Conservation (phyloP, 164 flowering plant genomes). For the Aristolochia californica region DNA sequence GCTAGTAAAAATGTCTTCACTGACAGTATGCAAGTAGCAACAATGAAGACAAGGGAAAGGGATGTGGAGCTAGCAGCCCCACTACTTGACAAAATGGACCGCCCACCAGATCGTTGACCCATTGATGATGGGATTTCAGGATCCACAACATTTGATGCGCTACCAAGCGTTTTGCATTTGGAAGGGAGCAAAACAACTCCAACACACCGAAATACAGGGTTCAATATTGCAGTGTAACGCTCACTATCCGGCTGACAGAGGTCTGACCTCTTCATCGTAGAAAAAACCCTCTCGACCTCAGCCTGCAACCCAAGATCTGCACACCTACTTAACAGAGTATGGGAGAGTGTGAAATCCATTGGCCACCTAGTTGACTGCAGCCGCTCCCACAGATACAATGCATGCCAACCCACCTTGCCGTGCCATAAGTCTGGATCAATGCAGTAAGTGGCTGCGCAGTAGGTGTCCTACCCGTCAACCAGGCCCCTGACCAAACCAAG, state of each 20-base stretch:
- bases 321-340: slow-evolving; percentile 89
- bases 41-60: slow-evolving; percentile 57
- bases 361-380: slow-evolving; percentile 75
- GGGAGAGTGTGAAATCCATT: slow-evolving; percentile 69
- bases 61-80: slow-evolving; percentile 63
- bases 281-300: slow-evolving; percentile 80
- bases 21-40: slow-evolving; percentile 63
- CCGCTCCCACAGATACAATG: slow-evolving; percentile 66
- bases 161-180: slow-evolving; percentile 56
- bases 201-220: slow-evolving; percentile 45
- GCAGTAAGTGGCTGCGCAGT: slow-evolving; percentile 72
- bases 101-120: slow-evolving; percentile 72
- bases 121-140: slow-evolving; percentile 52
- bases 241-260: slow-evolving; percentile 66
- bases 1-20: slow-evolving; percentile 67
- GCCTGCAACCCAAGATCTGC: slow-evolving; percentile 86
- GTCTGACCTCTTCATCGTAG: slow-evolving; percentile 56
- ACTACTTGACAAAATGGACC: slow-evolving; percentile 60
- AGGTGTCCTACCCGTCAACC: slow-evolving; percentile 66
- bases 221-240: slow-evolving; percentile 88
- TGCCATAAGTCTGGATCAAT: slow-evolving; percentile 76
- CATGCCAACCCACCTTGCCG: slow-evolving; percentile 84
- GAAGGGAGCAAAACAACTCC: slow-evolving; percentile 43
- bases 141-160: slow-evolving; percentile 66
- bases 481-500: slow-evolving; percentile 73